Evolutionary conservation across 2,329 filamentous ascomycete genomes (phyloP), one percentile per base, ranked within the genome.

Genomic region (Exophiala alcalophila): DNA sequence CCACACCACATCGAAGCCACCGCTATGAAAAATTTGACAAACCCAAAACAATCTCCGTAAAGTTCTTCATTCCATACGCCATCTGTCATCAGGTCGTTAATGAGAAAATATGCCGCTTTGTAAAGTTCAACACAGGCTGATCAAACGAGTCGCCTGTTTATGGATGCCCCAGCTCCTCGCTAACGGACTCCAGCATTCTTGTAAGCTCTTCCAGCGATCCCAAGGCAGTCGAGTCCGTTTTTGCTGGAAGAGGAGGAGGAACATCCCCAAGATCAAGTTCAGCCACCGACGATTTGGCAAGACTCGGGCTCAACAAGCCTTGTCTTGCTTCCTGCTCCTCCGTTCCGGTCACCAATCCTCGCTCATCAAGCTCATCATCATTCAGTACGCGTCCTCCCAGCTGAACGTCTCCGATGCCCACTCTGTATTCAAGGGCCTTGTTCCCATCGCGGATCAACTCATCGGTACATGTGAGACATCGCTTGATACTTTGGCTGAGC

Each of bases 401-500:
- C 56, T 86, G 78, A 23, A 94, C 74, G 58, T 97, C 91, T 53
- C 81, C 86, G 6, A 85, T 78, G 20, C 77, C 77, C 18, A 96
- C 86, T 44, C 78, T 75, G 61, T 95, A 95, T 33, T 84, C 83
- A 2, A 98, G 74, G 0, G 92, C 92, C 60, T 87, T 91, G 59
- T 82, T 85, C 4, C 85, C 92, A 56, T 96, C 89, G 34, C 79
- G 83, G 62, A 98, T 95, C 30, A 98, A 75, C 50, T 86, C 83
- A 60, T 98, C 91, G 0, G 90, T 94, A 78, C 87, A 91, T 53
- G 82, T 81, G 23, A 96, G 74, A 63, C 92, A 98, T 33, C 87
- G 78, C 63, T 88, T 94, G 31, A 98, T 76, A 62, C 86, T 94
- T 62, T 94, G 86, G 61, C 96, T 97, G 73, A 97, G 89, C 68